A percentile compares a stretch with the other conserved stretches of the same genome.
These are phyloP conservation scores for Neurospora sp. DNA, from an alignment of 495 filamentous ascomycete genomes.

Conservation along the genomic window DNA sequence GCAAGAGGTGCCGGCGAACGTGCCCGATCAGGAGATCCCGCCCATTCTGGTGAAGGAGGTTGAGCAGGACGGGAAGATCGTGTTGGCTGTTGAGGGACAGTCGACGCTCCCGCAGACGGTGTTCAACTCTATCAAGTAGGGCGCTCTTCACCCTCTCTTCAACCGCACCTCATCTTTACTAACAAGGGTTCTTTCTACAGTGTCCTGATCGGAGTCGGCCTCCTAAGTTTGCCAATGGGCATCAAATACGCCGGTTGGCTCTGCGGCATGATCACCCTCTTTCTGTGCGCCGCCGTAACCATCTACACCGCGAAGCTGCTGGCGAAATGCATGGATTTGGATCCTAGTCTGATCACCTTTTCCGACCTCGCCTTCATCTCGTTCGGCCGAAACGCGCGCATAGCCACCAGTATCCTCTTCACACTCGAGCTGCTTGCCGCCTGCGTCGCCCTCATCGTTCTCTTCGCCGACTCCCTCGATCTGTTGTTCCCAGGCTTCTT, in stretches of 20 bases:
- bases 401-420: conserved; percentile 77
- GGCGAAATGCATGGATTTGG: conserved; percentile 81
- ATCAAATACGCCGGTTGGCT: conserved; percentile 89
- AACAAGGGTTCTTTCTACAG: conserved; percentile 12
- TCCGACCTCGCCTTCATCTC: conserved; percentile 89
- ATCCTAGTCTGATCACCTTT: conserved; percentile 67
- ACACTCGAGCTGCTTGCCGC: conserved; percentile 79
- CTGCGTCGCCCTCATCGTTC: conserved; percentile 81
- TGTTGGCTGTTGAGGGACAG: conserved; percentile 77
- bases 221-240: conserved; percentile 81
- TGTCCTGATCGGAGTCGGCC: conserved; percentile 82
- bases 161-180: conserved; percentile 1
- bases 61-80: conserved; percentile 77
- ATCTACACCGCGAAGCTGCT: conserved; percentile 81
- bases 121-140: conserved; percentile 84
- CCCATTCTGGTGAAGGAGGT: conserved; percentile 79
- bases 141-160: neutral
- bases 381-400: conserved; percentile 73
- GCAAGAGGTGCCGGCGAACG: conserved; percentile 37
- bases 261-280: conserved; percentile 66
- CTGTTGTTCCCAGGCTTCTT: conserved; percentile 62
- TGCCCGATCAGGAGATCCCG: conserved; percentile 55
- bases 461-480: conserved; percentile 86
- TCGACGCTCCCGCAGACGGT: conserved; percentile 91
- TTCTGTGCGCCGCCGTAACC: conserved; percentile 62